These are phyloP conservation scores for Carex sylvatica DNA, from an alignment of 202 grass and related monocot species.

Conservation along the genomic window DNA sequence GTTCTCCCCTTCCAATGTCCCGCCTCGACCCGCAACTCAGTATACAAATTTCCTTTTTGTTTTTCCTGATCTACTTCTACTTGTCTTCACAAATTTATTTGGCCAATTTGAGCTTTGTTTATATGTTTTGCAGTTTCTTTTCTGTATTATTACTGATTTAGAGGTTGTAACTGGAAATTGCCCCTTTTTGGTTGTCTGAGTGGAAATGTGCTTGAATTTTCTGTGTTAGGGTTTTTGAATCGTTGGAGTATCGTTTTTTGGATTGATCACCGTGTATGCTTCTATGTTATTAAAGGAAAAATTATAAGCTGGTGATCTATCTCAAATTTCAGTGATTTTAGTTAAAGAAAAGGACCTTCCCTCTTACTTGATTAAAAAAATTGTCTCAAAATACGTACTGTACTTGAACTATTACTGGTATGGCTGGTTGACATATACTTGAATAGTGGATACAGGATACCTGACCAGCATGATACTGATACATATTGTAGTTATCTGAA, in stretches of 20 bases:
- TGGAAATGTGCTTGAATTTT: slow-evolving; percentile 10
- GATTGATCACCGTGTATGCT: not conserved
- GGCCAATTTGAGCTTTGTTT: not conserved
- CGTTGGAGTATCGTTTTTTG: not conserved
- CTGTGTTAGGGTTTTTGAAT: not conserved
- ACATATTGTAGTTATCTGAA: not conserved
- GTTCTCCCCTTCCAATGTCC: slow-evolving; percentile 50
- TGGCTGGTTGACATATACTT: not conserved
- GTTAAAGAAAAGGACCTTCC: not conserved
- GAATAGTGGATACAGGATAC: not conserved
- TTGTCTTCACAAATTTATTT: not conserved
- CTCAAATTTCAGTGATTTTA: not conserved
- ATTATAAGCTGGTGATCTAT: not conserved
- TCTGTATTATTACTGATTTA: not conserved
- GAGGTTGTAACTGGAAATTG: not conserved
- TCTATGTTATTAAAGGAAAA: not conserved
- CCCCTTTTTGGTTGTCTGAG: not conserved
- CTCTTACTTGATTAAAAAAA: not conserved
- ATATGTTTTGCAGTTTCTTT: not conserved
- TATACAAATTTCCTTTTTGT: slow-evolving; percentile 24
- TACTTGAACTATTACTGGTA: not conserved
- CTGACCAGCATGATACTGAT: not conserved
- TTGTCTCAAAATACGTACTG: not conserved
- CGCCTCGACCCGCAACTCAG: slow-evolving; percentile 82
- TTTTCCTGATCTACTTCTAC: not conserved